phyloP scores from a whole-genome alignment of 1,284 basidiomycete species.

The Trichosporon faecale region DNA sequence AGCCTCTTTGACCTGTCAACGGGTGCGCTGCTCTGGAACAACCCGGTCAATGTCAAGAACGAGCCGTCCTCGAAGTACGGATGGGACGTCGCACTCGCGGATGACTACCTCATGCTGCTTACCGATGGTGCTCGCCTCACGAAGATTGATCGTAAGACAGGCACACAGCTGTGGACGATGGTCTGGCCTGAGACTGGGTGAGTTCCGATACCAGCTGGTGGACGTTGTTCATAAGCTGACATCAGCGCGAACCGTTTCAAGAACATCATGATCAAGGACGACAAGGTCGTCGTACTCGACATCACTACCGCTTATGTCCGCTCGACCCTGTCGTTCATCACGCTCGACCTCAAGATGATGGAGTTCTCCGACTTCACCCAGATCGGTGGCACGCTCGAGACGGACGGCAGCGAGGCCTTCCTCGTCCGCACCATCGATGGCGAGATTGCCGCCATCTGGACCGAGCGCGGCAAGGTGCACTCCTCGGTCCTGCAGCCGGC shows the following conservation, averaged over 20 bases:
- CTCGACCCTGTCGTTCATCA: constrained; percentile 55
- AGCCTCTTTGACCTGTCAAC: constrained; percentile 61
- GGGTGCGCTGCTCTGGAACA: constrained; percentile 70
- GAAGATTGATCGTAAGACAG: constrained; percentile 32
- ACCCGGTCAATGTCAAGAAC: constrained; percentile 46
- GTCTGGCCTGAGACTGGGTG: constrained; percentile 37
- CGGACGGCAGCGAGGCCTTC: constrained; percentile 37
- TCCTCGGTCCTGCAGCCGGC: constrained; percentile 24
- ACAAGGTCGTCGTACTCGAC: constrained; percentile 65
- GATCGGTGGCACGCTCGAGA: constrained; percentile 57
- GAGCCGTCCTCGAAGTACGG: constrained; percentile 44
- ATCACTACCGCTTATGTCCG: constrained; percentile 57
- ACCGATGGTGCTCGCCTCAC: constrained; percentile 40
- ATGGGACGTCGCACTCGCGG: constrained; percentile 52
- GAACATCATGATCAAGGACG: constrained; percentile 58
- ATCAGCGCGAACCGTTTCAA: constrained; percentile 68
- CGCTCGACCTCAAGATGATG: constrained; percentile 61
- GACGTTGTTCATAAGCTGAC: background rate
- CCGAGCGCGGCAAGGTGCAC: constrained; percentile 61
- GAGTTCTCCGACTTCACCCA: constrained; percentile 56
- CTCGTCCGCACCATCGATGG: constrained; percentile 29
- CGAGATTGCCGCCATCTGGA: constrained; percentile 61
- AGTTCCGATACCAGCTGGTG: constrained; percentile 15
- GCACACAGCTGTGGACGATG: constrained; percentile 40
- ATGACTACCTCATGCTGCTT: constrained; percentile 38